Base-by-base conservation (phyloP, 495 filamentous ascomycete genomes). In the Tuber microsphaerosporum region DNA sequence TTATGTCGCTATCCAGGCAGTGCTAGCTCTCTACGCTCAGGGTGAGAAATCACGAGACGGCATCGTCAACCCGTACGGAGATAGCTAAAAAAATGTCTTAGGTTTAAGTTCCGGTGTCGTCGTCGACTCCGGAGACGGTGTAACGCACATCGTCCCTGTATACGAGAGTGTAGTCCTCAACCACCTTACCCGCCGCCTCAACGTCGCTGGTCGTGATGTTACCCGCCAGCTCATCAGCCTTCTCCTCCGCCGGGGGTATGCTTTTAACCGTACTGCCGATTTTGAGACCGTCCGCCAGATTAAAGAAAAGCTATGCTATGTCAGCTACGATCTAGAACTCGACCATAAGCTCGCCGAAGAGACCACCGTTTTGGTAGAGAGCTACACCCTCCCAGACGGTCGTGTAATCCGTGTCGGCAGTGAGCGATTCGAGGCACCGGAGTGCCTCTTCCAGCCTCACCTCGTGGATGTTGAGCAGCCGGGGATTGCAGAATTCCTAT, bases 241-340 rank as follows among this genome's bases (percentile, higher is more conserved):
- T 44, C 92, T 99, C 41, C 90, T 97, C 74, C 93, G 95, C 79
- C 89, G 96, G 75, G 95, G 95, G 17, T 99, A 99, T 84, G 95
- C 95, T 34, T 88, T 99, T 71, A 99, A 99, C 89, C 89, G 95
- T 81, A 99, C 95, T 14, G 95, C 95, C 82, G 95, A 99, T 84
- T 99, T 99, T 84, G 95, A 99, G 86, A 99, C 95, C 42, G 95
- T 98, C 61, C 93, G 95, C 69, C 94, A 97, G 84, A 97, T 99
- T 85, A 99, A 99, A 86, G 95, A 99, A 87, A 98, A 97, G 89
- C 91, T 99, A 46, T 97, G 94, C 87, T 99, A 99, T 85, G 94
- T 99, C 75, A 97, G 94, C 6, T 99, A 98, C 86, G 96, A 99
- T 84, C 88, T 99, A 73, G 93, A 95, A 85, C 88, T 98, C 69